Evolutionary conservation across 2,329 filamentous ascomycete genomes (phyloP), one percentile per base, ranked within the genome.

Genomic region (Phialophora macrospora): DNA sequence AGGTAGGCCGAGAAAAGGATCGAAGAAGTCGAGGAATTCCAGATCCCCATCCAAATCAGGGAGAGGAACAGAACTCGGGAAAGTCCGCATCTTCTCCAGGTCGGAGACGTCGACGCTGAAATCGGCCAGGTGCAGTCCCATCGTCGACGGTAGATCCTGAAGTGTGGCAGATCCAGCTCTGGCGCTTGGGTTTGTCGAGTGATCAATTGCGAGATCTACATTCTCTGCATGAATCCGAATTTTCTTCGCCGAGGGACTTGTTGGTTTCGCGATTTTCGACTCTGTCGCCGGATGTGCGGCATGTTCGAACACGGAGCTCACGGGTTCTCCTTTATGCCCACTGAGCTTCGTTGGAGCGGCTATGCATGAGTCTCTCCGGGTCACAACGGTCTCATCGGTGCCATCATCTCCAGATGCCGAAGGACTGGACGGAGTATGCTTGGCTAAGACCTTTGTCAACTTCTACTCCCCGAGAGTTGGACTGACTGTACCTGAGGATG

Each of bases 1-100:
- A 51, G 57, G 60, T 44, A 68, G 41, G 3, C 66, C 66, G 14
- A 66, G 24, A 38, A 68, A 68, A 3, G 66, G 66, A 22, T 68
- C 66, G 61, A 68, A 68, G 63, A 68, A 68, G 24, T 68, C 63
- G 12, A 68, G 66, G 30, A 68, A 66, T n/a, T 66, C 66, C 34
- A 68, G 52, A 44, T 65, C 68, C 9, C 62, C 66, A 34, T 68
- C 63, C 12, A 66, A 59, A 38, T 68, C 65, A n/a, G 65, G 65
- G 38, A 68, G 51, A 46, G 65, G 62, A 5, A 68, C 62, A 24
- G 65, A 65, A 22, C 57, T 68, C 6, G 65, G 65, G 38, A 68
- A 68, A 12, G 65, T 68, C 26, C 65, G 65, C 62, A 68, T 65
- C 51, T 65, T 64, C 32, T 68, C 62, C n/a, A 68, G 58, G 14